Percentiles rank a stretch among this genome's conserved stretches.
Conservation (phyloP, 345 rosid genomes). For the Melaleuca alternifolia region DNA sequence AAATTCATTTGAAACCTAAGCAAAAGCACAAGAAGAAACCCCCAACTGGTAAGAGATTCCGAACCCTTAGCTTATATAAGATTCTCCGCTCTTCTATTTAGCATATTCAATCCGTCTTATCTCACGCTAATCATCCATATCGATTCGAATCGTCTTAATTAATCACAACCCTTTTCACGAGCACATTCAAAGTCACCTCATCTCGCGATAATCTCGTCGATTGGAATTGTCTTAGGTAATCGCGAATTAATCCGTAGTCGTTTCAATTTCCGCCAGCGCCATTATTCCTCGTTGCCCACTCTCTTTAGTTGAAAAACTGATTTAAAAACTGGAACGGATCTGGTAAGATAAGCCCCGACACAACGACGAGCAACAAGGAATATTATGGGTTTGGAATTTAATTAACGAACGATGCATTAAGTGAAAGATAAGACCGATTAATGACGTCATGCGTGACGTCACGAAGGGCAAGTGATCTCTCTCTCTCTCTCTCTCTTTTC, state of each 20-base stretch:
- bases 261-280: background rate
- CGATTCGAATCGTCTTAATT: background rate
- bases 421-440: background rate
- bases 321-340: background rate
- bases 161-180: background rate
- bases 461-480: background rate
- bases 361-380: background rate
- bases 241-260: background rate
- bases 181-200: background rate
- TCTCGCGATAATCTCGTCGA: background rate
- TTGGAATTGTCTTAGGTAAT: background rate
- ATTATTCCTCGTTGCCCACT: background rate
- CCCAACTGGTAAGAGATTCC: background rate
- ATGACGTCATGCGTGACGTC: background rate
- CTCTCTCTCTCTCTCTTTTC: background rate
- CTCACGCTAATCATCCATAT: background rate
- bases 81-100: background rate
- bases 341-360: background rate
- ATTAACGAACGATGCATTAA: background rate
- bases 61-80: background rate
- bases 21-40: background rate
- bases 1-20: background rate
- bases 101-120: background rate
- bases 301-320: background rate
- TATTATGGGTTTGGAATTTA: background rate